Evolutionary conservation across 192 early-diverging fungal genomes (phyloP), one percentile per base, ranked within the genome.

Genomic region (Coemansia sp.): DNA sequence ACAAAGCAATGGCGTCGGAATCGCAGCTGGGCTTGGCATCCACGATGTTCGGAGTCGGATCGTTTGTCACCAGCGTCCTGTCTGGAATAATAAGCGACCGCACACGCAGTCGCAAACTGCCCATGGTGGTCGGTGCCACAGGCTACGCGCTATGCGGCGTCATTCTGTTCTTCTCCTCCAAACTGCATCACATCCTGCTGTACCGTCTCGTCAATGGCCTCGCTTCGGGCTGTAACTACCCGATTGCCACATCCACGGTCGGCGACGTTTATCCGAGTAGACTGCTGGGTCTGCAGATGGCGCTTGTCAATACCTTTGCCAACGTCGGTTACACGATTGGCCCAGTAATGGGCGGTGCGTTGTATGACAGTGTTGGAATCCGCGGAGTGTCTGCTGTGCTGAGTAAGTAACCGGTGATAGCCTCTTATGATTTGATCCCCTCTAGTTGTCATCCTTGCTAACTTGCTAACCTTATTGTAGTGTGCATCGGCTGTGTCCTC

Each of bases 261-360:
- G 78, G 67, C 6, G 78, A 81, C 46, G 78, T 81, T 5, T 76
- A 76, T 55, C 78, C 78, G 22, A 59, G 70, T 43, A 81, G 66
- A 36, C 61, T 76, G n/a, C 71, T 81, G 5, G 78, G 73, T 1
- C 19, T 81, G 9, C 73, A 73, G 18, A 81, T 81, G 78, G 59
- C 73, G 8, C 43, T 76, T 15, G 48, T 76, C 6, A 72, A 73
- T 42, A 61, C 57, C 6, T 81, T 73, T 36, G 72, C 54, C 48
- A 76, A 62, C 21, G 60, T 66, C 0, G 78, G 78, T 12, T 81
- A 81, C 43, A 43, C 41, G 22, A 37, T 59, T 64, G 78, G 78
- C 6, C 78, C 78, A 4, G 32, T 69, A 2, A 18, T 81, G 26
- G 78, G 78, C 2, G 78, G 78, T 8, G 63, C 51, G 3, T 32